These are phyloP conservation scores for Microthyrium microscopicum DNA, from an alignment of 2,329 filamentous ascomycete genomes.

Conservation along the genomic window DNA sequence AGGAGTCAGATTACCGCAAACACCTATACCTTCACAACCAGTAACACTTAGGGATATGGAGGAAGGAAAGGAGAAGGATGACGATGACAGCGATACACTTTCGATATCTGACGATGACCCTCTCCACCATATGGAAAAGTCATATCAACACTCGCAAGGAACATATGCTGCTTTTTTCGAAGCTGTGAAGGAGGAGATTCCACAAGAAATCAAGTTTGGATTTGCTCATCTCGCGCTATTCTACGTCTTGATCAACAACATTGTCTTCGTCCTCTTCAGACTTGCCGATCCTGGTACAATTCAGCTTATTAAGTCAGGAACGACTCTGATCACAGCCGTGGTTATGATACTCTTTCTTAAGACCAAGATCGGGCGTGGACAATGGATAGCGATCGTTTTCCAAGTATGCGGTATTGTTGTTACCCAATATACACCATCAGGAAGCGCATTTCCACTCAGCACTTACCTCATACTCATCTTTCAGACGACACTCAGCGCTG, in stretches of 20 bases:
- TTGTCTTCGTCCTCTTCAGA: constrained; percentile 18
- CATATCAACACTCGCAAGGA: too few species aligned
- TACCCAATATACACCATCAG: constrained; percentile 17
- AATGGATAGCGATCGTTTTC: constrained; percentile 19
- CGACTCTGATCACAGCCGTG: constrained; percentile 18
- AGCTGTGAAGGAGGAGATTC: constrained; percentile 14
- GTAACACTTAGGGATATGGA: too few species aligned
- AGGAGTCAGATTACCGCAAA: too few species aligned
- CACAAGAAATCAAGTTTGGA: constrained; percentile 16
- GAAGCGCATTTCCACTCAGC: constrained; percentile 15
- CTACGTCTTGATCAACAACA: constrained; percentile 21
- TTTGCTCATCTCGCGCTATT: constrained; percentile 19
- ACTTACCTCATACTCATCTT: constrained; percentile 19
- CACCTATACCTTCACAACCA: too few species aligned
- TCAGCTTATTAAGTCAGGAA: constrained; percentile 17
- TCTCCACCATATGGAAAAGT: too few species aligned
- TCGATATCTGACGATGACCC: background rate
- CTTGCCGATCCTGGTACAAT: constrained; percentile 20
- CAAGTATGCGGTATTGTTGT: constrained; percentile 18
- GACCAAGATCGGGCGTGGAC: constrained; percentile 15
- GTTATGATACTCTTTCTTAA: constrained; percentile 16
- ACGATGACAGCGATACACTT: background rate
- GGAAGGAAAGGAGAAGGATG: background rate
- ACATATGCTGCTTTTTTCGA: constrained; percentile 11
- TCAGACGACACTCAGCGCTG: constrained; percentile 18